Evolutionary conservation across 1,284 basidiomycete species (phyloP), one percentile per base, ranked within the genome.

Genomic region (Puccinia hordei): DNA sequence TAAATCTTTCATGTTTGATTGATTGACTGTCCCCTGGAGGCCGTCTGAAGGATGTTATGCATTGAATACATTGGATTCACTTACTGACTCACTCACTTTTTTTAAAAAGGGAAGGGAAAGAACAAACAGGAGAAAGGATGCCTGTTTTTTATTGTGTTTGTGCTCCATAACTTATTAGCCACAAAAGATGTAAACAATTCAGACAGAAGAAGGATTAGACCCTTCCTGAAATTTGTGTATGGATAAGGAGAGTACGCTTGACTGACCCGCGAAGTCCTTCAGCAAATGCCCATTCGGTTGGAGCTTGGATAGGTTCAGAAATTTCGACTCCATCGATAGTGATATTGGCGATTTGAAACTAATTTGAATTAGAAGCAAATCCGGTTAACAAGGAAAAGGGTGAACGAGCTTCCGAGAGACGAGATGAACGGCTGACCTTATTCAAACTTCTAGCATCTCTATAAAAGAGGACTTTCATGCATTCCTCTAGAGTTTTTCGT

Each of bases 381-480:
- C 33, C n/a, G 3, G 13, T 10, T n/a, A 33, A 51, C 13, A 55
- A 41, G 22, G 38, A 15, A 15, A 44, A 57, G 24, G 19, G 63
- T 24, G 49, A 51, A 19, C 27, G 41, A 46, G n/a, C 8, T 1
- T 51, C 69, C 33, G 27, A 30, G 41, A 55, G 38, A 49, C 49
- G 35, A 27, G 6, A n/a, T 19, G 13, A 46, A 49, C 30, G 17
- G 55, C 89, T 57, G 82, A 94, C 95, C 90, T 98, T 95, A 89
- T 99, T 94, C 86, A 97, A 88, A 88, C 92, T 94, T 84, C 97
- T 90, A 1, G 96, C 96, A 85, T 99, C 97, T 68, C 96, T 90
- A 87, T 99, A 99, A 88, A 92, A 99, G 75, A 99, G 88, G 15
- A 99, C 95, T 84, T 92, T 92, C 91, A 99, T 93, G 85, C 92